phyloP scores from a whole-genome alignment of 2,329 filamentous ascomycete species.

The Dichotomopilus funicola region DNA sequence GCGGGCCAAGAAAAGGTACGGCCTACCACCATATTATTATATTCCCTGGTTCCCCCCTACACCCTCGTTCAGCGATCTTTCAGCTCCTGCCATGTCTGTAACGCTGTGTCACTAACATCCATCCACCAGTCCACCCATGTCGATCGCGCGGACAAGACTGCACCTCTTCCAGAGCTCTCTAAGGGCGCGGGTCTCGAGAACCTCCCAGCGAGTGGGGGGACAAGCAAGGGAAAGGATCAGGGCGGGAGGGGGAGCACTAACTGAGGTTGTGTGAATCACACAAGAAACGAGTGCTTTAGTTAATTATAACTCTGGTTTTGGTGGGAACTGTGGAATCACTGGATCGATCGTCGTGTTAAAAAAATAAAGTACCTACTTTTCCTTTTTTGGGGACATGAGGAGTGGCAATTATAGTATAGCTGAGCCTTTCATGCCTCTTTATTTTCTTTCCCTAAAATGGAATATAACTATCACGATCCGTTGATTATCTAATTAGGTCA shows the following conservation, averaged over 20 bases:
- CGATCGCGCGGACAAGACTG: constrained; percentile 43
- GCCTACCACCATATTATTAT: background rate
- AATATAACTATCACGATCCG: no score
- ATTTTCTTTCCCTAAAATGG: no score
- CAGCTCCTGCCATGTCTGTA: background rate
- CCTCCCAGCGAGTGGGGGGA: constrained; percentile 38
- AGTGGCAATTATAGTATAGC: no score
- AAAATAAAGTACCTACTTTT: no score
- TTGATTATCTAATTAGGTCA: no score
- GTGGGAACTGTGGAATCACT: no score
- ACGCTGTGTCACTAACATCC: background rate
- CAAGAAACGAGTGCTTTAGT: no score
- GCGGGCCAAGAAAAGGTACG: constrained; percentile 33
- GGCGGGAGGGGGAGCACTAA: constrained; percentile 25
- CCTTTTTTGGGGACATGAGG: no score
- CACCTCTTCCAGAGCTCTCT: constrained; percentile 41
- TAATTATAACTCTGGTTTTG: no score
- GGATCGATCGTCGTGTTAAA: no score
- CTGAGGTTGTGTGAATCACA: background rate
- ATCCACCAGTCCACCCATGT: constrained; percentile 30
- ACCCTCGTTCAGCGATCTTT: no score
- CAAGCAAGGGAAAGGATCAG: constrained; percentile 40
- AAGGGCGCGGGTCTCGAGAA: constrained; percentile 38
- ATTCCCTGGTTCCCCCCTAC: background rate
- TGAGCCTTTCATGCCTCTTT: no score